Base-by-base conservation (phyloP, 2,329 filamentous ascomycete species). In the Claviceps arundinis region DNA sequence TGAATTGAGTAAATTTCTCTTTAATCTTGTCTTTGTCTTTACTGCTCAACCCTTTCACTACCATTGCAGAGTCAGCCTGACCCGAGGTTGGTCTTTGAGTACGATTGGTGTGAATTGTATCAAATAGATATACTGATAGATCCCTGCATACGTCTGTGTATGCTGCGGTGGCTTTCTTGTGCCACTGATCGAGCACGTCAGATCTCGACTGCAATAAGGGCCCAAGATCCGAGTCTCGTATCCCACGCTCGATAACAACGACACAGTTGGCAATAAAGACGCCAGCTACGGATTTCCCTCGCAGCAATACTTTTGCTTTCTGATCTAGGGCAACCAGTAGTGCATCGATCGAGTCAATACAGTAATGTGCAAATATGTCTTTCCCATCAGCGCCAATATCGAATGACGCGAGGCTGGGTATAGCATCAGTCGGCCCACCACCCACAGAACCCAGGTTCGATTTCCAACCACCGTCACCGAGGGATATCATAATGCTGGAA, bases 21-120 rank as follows among this genome's bases (percentile, higher is more conserved):
- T 98, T 98, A 70, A 97, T 95, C 53, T 83, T 84, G 64, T 98
- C 93, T 68, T 91, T 94, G 64, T 98, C 93, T 66, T 95, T 96
- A 61, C 84, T 89, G 46, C 80, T 82, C 3, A 97, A 73, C 1
- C 80, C 80, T 68, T 95, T 95, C 54, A 97, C 75, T 53, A 96
- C 86, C 0, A 85, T 85, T 16, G 83, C 82, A 2, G 87, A 93
- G 66, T 96, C 90, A 26, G 79, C 80, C 26, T 81, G 81, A 8
- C 84, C 81, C 2, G 86, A 90, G 0, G 82, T 77, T 14, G 89
- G 88, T 17, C 89, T 82, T 49, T 81, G 69, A 24, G 74, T 71
- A 41, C 88, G 84, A 64, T 83, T 93, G 0, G 91, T 97, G 69
- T 95, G 90, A 58, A 94, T 90, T 17, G 91, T 87, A 64, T 97